phyloP scores from a whole-genome alignment of 2,329 filamentous ascomycete genomes.

The Aspergillus brunneoviolaceus region DNA sequence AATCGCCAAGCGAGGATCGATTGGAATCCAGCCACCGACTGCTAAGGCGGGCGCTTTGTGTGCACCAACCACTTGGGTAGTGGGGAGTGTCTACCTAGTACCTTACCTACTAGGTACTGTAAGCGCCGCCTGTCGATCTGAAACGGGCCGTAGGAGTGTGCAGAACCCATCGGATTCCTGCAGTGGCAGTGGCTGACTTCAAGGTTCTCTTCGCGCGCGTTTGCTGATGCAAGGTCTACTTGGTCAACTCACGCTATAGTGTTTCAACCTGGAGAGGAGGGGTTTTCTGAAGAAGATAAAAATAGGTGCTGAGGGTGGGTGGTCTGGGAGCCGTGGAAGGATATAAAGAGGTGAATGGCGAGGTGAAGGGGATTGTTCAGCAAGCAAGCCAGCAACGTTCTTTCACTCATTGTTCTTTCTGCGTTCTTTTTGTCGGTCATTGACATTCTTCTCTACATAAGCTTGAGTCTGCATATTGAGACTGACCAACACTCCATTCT shows the following conservation, averaged over 20 bases:
- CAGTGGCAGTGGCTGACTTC: neutral
- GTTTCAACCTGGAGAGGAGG: neutral
- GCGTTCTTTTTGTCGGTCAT: no score
- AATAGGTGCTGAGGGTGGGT: neutral
- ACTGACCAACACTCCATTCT: neutral
- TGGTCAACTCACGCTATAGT: no score
- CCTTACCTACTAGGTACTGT: neutral
- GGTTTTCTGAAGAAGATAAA: slow-evolving; percentile 4
- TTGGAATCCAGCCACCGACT: neutral
- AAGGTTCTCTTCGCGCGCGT: neutral
- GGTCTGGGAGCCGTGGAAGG: no score
- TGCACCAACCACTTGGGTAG: neutral
- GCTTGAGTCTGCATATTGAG: no score
- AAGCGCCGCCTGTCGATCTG: neutral
- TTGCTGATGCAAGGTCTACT: neutral
- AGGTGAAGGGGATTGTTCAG: neutral
- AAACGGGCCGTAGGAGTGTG: neutral
- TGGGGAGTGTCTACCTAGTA: no score
- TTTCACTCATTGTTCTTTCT: no score
- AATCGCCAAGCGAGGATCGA: neutral
- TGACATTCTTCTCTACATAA: neutral
- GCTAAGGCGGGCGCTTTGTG: neutral
- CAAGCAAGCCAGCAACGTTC: neutral
- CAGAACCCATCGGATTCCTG: neutral
- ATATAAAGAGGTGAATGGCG: neutral